Evolutionary conservation across 345 rosid species (phyloP).

Genomic region (Carallia pectinifolia): DNA sequence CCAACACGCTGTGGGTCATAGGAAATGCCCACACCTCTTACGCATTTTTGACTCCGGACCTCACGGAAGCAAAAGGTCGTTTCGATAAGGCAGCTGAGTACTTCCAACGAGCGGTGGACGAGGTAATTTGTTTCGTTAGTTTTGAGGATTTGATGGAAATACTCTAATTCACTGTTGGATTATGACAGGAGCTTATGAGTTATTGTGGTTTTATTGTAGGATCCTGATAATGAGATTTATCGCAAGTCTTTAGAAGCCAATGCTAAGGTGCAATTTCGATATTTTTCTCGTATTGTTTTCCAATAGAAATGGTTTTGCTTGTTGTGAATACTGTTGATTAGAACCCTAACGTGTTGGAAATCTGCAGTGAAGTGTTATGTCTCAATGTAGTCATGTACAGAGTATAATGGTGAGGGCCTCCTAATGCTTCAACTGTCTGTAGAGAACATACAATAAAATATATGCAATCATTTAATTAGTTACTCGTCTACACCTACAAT

Average conservation of each 20-base stretch:
- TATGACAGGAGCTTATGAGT: not conserved
- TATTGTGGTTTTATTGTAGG: constrained; percentile 13
- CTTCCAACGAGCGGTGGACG: constrained; percentile 22
- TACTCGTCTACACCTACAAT: too few species aligned
- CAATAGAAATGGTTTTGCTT: not conserved
- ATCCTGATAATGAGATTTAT: constrained; percentile 20
- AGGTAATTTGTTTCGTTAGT: constrained; percentile 8
- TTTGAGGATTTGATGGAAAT: not conserved
- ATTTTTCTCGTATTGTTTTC: not conserved
- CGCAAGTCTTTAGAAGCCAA: constrained; percentile 23
- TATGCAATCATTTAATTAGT: too few species aligned
- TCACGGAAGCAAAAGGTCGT: constrained; percentile 15
- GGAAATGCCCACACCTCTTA: constrained; percentile 25
- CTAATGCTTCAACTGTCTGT: too few species aligned
- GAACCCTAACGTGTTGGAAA: not conserved
- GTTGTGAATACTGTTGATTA: not conserved
- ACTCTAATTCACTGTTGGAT: not conserved
- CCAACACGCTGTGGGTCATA: constrained; percentile 16
- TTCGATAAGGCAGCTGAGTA: constrained; percentile 17
- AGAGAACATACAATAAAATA: too few species aligned
- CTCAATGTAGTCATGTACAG: not conserved
- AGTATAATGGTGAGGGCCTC: too few species aligned
- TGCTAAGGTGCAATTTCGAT: constrained; percentile 14
- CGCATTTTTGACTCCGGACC: constrained; percentile 23
- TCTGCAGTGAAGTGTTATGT: not conserved